Base-by-base conservation (phyloP, 2,329 filamentous ascomycete genomes). In the Pestalotiopsis fici region DNA sequence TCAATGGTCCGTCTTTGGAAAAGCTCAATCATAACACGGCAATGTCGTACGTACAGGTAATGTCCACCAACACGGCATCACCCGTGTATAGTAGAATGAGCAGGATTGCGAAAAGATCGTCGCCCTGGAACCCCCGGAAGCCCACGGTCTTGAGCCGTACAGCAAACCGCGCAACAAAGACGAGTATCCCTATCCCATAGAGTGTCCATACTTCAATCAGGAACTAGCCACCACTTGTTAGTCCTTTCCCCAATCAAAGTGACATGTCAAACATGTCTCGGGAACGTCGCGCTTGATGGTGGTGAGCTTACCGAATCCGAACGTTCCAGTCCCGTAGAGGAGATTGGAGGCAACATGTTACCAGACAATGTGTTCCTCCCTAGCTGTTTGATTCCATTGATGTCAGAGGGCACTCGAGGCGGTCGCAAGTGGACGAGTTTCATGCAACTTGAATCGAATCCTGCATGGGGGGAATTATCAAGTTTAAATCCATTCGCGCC, bases 131-230 rank as follows among this genome's bases (percentile, higher is more conserved):
- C 0, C 79, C 75, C n/a, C 75, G 73, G 31, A 76, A 63, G 2
- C 81, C 81, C 1, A 81, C 79, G 0, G 78, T 79, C 2, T 78
- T 77, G 18, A 81, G 64, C 1, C 81, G 76, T 4, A 82, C 77
- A 15, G 66, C 70, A 21, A 78, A 80, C 3, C 80, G 76, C 3
- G 74, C 28, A 1, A 76, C n/a, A 0, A 83, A 66, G 12, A 81
- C 69, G 3, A 71, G 11, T 3, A 74, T 70, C 1, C 79, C 80
- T 28, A 80, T 62, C 1, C 67, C 74, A 56, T 76, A 82, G 23
- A 78, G 71, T 1, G 70, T 37, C 77, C 77, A 79, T 11, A 71
- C 71, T 57, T 79, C 77, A 2, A 65, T 28, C 11, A 79, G 69
- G 35, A 79, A 79, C 70, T 69, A n/a, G 31, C 11, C 43, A 37